phyloP scores from a whole-genome alignment of 2,329 filamentous ascomycete species.

The Cladosporium sp. region DNA sequence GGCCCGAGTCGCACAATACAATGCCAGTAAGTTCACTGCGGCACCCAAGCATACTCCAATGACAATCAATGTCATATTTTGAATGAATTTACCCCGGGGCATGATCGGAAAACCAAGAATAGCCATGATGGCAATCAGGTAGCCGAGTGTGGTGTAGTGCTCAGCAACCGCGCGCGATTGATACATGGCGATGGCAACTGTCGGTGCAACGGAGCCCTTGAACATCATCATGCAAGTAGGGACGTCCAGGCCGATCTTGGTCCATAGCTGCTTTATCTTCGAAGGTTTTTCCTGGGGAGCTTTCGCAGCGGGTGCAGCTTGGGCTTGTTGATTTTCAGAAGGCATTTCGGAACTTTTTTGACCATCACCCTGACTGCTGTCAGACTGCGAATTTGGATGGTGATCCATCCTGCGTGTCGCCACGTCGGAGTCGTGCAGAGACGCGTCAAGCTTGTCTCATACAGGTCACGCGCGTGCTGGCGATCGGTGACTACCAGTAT shows the following conservation, averaged over 20 bases:
- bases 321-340: not conserved
- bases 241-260: slow-evolving; percentile 27
- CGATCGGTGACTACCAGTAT: no score
- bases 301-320: not conserved
- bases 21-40: slow-evolving; percentile 54
- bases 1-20: slow-evolving; percentile 62
- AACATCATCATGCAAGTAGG: slow-evolving; percentile 29
- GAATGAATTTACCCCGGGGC: slow-evolving; percentile 67
- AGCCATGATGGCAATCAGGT: slow-evolving; percentile 61
- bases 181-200: slow-evolving; percentile 31
- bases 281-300: slow-evolving; percentile 20
- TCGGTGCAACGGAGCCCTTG: slow-evolving; percentile 33
- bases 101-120: slow-evolving; percentile 62
- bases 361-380: slow-evolving; percentile 2
- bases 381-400: not conserved
- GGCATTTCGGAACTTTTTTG: not conserved
- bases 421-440: not conserved
- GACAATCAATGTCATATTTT: slow-evolving; percentile 59
- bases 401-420: slow-evolving; percentile 3
- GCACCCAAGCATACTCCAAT: slow-evolving; percentile 52
- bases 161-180: slow-evolving; percentile 46
- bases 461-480: no score
- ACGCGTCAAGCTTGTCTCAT: no score
- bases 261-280: slow-evolving; percentile 25
- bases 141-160: slow-evolving; percentile 53